Base-by-base conservation (phyloP, 495 filamentous ascomycete genomes). In the Penicillium simplicissimum region DNA sequence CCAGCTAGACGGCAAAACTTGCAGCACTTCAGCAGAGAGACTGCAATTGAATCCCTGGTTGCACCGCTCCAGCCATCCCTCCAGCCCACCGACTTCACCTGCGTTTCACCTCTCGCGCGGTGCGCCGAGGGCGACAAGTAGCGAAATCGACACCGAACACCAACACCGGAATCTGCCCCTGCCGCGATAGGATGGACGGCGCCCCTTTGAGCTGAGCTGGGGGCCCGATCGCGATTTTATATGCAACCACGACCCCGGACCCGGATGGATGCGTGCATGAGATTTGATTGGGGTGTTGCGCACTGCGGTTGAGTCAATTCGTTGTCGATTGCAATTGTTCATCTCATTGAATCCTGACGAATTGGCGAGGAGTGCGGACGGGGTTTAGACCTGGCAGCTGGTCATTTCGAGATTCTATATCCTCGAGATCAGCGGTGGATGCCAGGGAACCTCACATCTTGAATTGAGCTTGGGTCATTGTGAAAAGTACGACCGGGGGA, bases 211-310 rank as follows among this genome's bases (percentile, higher is more conserved):
- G 19, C 21, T 53, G 33, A 49, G 54, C 38, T 17, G 33, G 4
- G 28, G 55, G 19, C 48, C 21, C 60, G 55, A 62, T 58, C 33
- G 49, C 28, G 60, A 58, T 63, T 67, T 59, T 58, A 67, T 63
- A 63, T 33, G 19, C 49, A 33, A 52, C 60, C 7, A 43, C 17
- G 28, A 31, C 2, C 28, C 6, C 28, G 17, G 4, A 17, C 31
- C 55, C 57, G 42, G 17, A 58, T 60, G 64, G 64, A 63, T 63
- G 60, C 53, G 52, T 40, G 60, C 60, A 61, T 67, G 8, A 23
- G 36, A 43, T 47, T 61, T 45, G 35, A 63, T 59, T 64, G 61
- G 40, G 14, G 54, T 52, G 43, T 54, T 21, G 33, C 33, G 35
- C 38, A 42, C 34, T 34, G 23, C 13, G 19, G 40, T 14, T 57